Evolutionary conservation across 805 yeast genomes (phyloP).

Genomic region (Ogataea ganodermae): DNA sequence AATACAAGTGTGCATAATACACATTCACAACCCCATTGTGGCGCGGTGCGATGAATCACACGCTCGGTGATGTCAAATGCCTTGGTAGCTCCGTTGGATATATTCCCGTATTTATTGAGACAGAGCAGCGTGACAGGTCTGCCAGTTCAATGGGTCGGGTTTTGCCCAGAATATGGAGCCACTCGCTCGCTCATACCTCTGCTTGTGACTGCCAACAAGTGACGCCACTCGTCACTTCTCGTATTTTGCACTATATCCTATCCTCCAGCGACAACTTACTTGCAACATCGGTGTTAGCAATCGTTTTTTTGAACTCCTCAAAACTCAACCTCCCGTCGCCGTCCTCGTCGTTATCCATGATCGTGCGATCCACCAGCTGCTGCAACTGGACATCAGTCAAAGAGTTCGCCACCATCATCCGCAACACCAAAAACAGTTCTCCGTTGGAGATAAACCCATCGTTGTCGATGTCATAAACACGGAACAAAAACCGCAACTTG

Average conservation of each 20-base stretch:
- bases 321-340: conserved; percentile 86
- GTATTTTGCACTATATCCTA: conserved; percentile 23
- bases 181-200: too few relatives aligned
- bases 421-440: conserved; percentile 85
- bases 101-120: too few relatives aligned
- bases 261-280: conserved; percentile 34
- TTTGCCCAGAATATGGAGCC: too few relatives aligned
- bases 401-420: conserved; percentile 96
- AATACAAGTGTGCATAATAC: too few relatives aligned
- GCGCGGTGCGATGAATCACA: too few relatives aligned
- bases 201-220: not conserved
- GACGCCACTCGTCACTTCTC: not conserved
- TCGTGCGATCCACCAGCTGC: conserved; percentile 95
- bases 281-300: conserved; percentile 45
- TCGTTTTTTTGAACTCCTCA: conserved; percentile 79
- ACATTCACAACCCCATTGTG: too few relatives aligned
- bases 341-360: conserved; percentile 87
- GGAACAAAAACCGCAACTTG: conserved; percentile 85
- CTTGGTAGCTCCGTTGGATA: too few relatives aligned
- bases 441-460: conserved; percentile 97
- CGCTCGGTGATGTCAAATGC: too few relatives aligned
- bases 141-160: too few relatives aligned
- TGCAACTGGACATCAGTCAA: conserved; percentile 85
- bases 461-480: conserved; percentile 91
- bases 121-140: too few relatives aligned